Evolutionary conservation across 331 rosid genomes (phyloP).

Genomic region (Quercus lobata): DNA sequence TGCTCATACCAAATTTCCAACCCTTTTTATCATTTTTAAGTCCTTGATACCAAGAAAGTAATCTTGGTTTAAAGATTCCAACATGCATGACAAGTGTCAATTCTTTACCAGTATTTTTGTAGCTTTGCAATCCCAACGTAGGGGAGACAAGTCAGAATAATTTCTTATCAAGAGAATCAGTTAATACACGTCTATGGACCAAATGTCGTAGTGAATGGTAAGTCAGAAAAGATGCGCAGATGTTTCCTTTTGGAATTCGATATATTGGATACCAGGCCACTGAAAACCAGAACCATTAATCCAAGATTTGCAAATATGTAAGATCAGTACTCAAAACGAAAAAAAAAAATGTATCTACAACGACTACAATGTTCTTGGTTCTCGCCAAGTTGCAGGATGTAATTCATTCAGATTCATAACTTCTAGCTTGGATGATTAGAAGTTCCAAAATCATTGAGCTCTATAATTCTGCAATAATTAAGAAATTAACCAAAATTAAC

Average conservation of each 20-base stretch:
- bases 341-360: background rate
- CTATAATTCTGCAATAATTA: background rate
- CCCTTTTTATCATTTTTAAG: background rate
- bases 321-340: background rate
- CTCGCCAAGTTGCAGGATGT: background rate
- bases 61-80: background rate
- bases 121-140: background rate
- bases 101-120: background rate
- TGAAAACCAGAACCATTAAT: background rate
- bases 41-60: background rate
- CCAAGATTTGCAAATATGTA: background rate
- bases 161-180: background rate
- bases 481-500: background rate
- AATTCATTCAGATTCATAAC: background rate
- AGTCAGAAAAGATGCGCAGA: background rate
- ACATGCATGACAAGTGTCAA: background rate
- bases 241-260: conserved; percentile 1
- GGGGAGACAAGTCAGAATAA: background rate
- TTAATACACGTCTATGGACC: background rate
- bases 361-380: background rate
- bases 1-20: background rate
- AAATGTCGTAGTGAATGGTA: background rate
- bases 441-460: background rate
- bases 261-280: conserved; percentile 7
- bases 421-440: background rate